These are phyloP conservation scores for Wickerhamia fluorescens DNA, from an alignment of 805 yeast genomes.

Conservation along the genomic window DNA sequence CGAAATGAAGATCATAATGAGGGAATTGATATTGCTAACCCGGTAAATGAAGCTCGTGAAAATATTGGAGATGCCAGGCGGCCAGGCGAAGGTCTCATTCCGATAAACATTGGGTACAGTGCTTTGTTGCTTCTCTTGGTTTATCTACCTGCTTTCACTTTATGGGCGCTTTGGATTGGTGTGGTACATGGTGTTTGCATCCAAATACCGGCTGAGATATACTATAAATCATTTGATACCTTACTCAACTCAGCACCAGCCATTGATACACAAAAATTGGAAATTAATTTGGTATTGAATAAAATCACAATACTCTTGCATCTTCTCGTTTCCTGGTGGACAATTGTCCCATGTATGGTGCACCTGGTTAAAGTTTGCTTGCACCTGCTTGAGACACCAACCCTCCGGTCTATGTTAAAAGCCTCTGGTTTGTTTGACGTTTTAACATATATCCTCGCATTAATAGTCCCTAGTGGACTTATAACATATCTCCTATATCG, in stretches of 20 bases:
- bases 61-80: background rate
- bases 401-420: background rate
- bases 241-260: too few relatives aligned
- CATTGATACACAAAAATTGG: too few relatives aligned
- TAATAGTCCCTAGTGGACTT: background rate
- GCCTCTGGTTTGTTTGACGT: background rate
- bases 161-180: conserved; percentile 15
- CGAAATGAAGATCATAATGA: conserved; percentile 1
- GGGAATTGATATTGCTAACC: background rate
- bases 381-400: background rate
- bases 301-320: background rate
- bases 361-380: too few relatives aligned
- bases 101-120: too few relatives aligned
- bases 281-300: background rate
- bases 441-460: background rate
- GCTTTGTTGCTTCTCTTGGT: background rate
- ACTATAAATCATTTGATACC: background rate
- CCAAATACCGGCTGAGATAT: conserved; percentile 13
- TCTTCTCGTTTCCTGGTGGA: background rate
- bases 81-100: too few relatives aligned
- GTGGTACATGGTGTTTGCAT: conserved; percentile 15
- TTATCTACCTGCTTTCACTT: background rate
- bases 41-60: background rate
- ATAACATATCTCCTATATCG: too few relatives aligned
- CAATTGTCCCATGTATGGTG: background rate